Conservation (phyloP, 495 filamentous ascomycete genomes). For the Bryoglossum gracile region DNA sequence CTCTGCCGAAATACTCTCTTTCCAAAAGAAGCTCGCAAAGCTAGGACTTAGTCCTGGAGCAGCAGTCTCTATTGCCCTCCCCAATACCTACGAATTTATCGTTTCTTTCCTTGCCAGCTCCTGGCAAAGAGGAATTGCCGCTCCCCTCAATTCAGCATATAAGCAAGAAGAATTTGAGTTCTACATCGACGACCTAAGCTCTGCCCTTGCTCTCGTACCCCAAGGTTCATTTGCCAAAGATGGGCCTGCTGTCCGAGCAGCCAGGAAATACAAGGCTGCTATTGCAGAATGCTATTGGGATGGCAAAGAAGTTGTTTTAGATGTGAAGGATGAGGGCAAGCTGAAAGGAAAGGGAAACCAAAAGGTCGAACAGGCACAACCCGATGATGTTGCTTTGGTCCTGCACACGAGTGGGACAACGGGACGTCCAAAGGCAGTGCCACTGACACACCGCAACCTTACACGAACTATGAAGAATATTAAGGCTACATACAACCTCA, state of each 20-base stretch:
- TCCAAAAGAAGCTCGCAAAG: constrained; percentile 65
- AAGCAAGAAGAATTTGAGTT: constrained; percentile 86
- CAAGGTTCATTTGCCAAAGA: constrained; percentile 53
- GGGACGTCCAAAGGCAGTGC: constrained; percentile 74
- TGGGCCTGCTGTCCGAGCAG: constrained; percentile 64
- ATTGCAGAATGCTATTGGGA: constrained; percentile 80
- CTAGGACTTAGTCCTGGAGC: constrained; percentile 56
- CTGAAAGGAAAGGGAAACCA: constrained; percentile 45
- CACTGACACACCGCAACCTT: constrained; percentile 72
- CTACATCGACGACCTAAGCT: constrained; percentile 78
- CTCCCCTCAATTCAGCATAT: constrained; percentile 75
- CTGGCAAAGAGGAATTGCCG: constrained; percentile 72
- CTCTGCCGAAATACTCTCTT: constrained; percentile 48
- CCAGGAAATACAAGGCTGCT: constrained; percentile 64
- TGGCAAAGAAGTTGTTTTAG: constrained; percentile 55
- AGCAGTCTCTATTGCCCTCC: constrained; percentile 68
- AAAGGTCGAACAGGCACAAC: constrained; percentile 46
- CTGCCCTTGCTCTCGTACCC: constrained; percentile 65
- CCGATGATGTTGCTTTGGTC: constrained; percentile 62
- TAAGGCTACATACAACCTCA: constrained; percentile 62
- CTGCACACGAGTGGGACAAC: constrained; percentile 63
- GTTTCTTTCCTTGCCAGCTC: constrained; percentile 71
- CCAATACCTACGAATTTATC: constrained; percentile 77
- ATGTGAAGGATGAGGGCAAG: constrained; percentile 66
- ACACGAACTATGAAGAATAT: constrained; percentile 78